A percentile compares a stretch with the other conserved stretches of the same genome.
phyloP scores from a whole-genome alignment of 441 rosid species.

The Dalechampia spathulata region DNA sequence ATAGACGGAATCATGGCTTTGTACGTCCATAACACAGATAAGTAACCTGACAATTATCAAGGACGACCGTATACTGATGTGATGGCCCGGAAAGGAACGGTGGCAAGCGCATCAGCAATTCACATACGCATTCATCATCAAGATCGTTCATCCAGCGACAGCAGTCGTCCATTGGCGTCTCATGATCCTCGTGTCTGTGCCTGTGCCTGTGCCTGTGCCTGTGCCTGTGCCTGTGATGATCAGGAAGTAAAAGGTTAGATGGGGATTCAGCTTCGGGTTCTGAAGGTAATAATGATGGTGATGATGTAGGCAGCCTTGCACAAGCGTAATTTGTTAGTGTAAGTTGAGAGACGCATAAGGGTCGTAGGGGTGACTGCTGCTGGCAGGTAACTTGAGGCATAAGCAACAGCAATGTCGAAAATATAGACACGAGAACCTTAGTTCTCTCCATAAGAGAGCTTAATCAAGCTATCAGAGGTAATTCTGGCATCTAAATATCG shows the following conservation, averaged over 20 bases:
- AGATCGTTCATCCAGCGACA: conserved; percentile 57
- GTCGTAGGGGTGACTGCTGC: conserved; percentile 26
- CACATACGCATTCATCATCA: conserved; percentile 54
- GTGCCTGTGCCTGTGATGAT: background rate
- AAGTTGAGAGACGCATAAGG: conserved; percentile 48
- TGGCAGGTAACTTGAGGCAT: background rate
- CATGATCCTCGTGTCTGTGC: background rate
- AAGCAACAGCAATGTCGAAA: conserved; percentile 11
- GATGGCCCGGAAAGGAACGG: conserved; percentile 41
- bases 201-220: conserved; percentile 12
- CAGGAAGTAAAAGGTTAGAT: conserved; percentile 1
- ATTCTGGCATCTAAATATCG: background rate
- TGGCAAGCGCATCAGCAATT: conserved; percentile 49
- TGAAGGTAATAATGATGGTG: conserved; percentile 11
- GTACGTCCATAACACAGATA: conserved; percentile 39
- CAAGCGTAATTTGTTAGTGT: conserved; percentile 49
- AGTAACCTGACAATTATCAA: conserved; percentile 38
- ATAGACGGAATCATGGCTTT: conserved; percentile 10
- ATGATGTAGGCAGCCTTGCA: conserved; percentile 15
- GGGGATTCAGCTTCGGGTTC: too few relatives aligned
- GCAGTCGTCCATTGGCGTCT: conserved; percentile 24
- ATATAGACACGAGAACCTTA: background rate
- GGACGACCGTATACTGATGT: conserved; percentile 39
- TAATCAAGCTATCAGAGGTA: background rate
- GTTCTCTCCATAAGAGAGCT: conserved; percentile 25